Evolutionary conservation across 345 rosid genomes (phyloP).

Genomic region (Acer campestre): DNA sequence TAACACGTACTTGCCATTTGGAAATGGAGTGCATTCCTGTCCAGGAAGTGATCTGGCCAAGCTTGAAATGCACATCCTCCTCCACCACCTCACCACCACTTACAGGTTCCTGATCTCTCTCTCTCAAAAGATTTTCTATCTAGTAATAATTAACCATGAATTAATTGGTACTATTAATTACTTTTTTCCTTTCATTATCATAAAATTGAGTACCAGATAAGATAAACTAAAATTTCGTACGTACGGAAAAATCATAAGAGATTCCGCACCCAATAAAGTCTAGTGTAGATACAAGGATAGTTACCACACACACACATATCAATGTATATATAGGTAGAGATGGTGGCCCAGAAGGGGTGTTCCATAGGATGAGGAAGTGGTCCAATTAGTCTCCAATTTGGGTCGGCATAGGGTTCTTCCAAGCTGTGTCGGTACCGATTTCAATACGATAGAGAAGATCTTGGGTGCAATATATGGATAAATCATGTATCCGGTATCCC

Average conservation of each 20-base stretch:
- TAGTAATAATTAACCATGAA: no score
- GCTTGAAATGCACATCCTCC: constrained; percentile 86
- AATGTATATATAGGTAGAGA: background rate
- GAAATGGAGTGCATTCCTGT: constrained; percentile 92
- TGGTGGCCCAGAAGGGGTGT: constrained; percentile 26
- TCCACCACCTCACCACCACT: constrained; percentile 79
- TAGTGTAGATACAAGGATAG: no score
- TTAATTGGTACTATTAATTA: no score
- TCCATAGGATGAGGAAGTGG: constrained; percentile 40
- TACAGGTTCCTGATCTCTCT: constrained; percentile 51
- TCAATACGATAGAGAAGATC: background rate
- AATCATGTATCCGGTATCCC: no score
- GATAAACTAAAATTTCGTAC: no score
- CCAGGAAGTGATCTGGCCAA: constrained; percentile 98
- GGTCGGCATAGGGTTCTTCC: constrained; percentile 3
- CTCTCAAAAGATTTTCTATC: background rate
- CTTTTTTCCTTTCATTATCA: no score
- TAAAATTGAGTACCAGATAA: no score
- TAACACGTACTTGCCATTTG: constrained; percentile 88
- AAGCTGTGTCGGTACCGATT: background rate
- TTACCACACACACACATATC: no score
- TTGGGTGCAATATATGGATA: no score
- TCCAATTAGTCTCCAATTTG: constrained; percentile 13
- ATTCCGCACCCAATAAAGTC: no score
- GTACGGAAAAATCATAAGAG: no score